Evolutionary conservation across 116 monocot species (phyloP).

Genomic region (Cymodocea nodosa): DNA sequence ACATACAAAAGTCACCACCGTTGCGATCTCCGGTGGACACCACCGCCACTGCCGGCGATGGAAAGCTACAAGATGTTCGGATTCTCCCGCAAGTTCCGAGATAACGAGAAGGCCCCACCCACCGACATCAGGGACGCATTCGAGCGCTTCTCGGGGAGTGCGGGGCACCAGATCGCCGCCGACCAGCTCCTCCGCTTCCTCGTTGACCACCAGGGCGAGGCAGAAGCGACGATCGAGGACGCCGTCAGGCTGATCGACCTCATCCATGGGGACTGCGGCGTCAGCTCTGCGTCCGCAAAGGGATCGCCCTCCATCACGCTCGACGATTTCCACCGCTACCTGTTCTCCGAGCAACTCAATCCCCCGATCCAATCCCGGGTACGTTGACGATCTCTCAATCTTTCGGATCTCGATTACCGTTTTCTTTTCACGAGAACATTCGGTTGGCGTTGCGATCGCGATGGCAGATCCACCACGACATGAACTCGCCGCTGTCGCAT

Average conservation of each 20-base stretch:
- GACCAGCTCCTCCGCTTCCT: conserved; percentile 53
- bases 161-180: conserved; percentile 20
- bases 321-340: conserved; percentile 59
- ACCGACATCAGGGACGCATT: conserved; percentile 47
- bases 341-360: conserved; percentile 73
- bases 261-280: conserved; percentile 16
- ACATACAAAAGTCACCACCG: not conserved
- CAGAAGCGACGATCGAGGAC: conserved; percentile 12
- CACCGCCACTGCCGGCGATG: conserved; percentile 8
- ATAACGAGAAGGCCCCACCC: conserved; percentile 37
- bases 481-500: conserved; percentile 60
- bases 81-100: conserved; percentile 48
- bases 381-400: not conserved
- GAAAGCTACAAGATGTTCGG: conserved; percentile 58
- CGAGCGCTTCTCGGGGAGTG: conserved; percentile 21
- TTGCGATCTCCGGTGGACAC: not conserved
- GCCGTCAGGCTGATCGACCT: conserved; percentile 37
- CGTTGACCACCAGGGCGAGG: conserved; percentile 27
- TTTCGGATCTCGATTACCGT: not conserved
- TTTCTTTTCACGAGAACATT: no score
- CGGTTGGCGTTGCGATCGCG: no score
- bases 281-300: conserved; percentile 6
- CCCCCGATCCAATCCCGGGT: conserved; percentile 62
- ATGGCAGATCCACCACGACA: conserved; percentile 50
- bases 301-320: conserved; percentile 18